A percentile compares a stretch with the other conserved stretches of the same genome.
Conservation (phyloP, 1,284 basidiomycete genomes). For the Cutaneotrichosporon arboriforme region DNA sequence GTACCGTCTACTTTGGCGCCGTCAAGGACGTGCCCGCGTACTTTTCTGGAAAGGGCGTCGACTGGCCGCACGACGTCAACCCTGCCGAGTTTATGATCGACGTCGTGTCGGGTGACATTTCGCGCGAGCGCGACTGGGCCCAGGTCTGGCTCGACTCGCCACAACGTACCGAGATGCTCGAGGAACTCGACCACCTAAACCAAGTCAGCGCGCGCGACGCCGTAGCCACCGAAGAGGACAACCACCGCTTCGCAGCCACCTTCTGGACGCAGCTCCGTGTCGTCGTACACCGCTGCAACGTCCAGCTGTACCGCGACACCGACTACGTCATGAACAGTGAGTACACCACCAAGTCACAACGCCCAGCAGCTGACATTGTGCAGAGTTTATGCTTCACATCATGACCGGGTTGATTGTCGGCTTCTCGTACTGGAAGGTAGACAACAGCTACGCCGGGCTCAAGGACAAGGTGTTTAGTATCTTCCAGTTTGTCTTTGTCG, state of each 20-base stretch:
- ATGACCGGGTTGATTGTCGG: conserved; percentile 39
- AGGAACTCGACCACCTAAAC: conserved; percentile 47
- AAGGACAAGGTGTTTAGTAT: conserved; percentile 24
- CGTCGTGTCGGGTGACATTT: conserved; percentile 38
- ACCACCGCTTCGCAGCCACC: conserved; percentile 37
- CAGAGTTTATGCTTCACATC: conserved; percentile 37
- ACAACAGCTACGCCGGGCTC: conserved; percentile 21
- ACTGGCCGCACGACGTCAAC: conserved; percentile 50
- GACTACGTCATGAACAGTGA: conserved; percentile 40
- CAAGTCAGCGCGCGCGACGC: background rate
- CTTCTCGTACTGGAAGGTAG: conserved; percentile 42
- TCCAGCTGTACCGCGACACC: conserved; percentile 38
- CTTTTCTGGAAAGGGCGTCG: conserved; percentile 46
- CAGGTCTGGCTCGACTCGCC: conserved; percentile 59
- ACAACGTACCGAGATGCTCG: conserved; percentile 43
- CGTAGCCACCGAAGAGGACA: conserved; percentile 19
- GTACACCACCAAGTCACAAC: background rate
- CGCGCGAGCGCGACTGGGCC: conserved; percentile 57
- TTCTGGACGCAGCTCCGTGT: conserved; percentile 31
- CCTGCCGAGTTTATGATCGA: conserved; percentile 51
- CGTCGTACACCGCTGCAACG: conserved; percentile 34
- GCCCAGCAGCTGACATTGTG: too few relatives aligned
- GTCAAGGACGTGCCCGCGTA: conserved; percentile 52
- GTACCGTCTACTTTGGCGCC: conserved; percentile 55
- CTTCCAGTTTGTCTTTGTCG: conserved; percentile 45